Percentiles rank a stretch among this genome's conserved stretches.
Conservation (phyloP, 1,284 basidiomycete species). For the Sphagnurus paluster region DNA sequence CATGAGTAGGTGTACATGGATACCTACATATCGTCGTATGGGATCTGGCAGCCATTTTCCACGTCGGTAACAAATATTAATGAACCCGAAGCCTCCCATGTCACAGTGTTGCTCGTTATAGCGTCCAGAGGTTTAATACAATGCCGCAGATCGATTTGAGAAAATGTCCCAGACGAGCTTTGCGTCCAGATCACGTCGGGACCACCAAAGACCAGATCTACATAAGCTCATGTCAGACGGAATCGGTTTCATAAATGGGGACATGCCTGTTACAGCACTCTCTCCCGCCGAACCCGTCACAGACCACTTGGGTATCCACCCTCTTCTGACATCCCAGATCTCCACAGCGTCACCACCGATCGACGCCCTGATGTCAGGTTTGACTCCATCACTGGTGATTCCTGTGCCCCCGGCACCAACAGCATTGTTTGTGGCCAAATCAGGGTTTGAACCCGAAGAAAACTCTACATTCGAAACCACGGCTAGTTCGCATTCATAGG, state of each 20-base stretch:
- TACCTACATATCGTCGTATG: constrained; percentile 83
- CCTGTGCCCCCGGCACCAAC: constrained; percentile 3
- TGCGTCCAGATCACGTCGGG: constrained; percentile 76
- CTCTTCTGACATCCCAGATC: constrained; percentile 86
- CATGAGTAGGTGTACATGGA: neutral
- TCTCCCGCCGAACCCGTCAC: constrained; percentile 63
- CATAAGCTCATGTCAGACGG: constrained; percentile 11
- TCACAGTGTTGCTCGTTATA: constrained; percentile 63
- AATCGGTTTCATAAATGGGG: constrained; percentile 4
- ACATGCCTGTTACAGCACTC: constrained; percentile 68
- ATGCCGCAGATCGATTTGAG: constrained; percentile 75
- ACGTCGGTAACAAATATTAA: constrained; percentile 70
- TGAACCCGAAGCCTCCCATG: constrained; percentile 73
- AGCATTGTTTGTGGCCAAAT: constrained; percentile 21
- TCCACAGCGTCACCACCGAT: constrained; percentile 64
- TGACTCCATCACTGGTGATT: constrained; percentile 7
- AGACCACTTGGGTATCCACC: constrained; percentile 83
- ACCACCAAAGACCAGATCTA: constrained; percentile 72
- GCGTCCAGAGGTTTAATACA: constrained; percentile 66
- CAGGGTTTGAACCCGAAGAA: constrained; percentile 36
- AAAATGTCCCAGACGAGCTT: constrained; percentile 77
- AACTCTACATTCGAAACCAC: constrained; percentile 69
- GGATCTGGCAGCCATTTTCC: constrained; percentile 64
- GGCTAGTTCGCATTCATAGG: constrained; percentile 78
- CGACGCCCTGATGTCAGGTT: constrained; percentile 6